A percentile compares a stretch with the other conserved stretches of the same genome.
phyloP scores from a whole-genome alignment of 2,329 filamentous ascomycete species.

The Blastomyces parvus region DNA sequence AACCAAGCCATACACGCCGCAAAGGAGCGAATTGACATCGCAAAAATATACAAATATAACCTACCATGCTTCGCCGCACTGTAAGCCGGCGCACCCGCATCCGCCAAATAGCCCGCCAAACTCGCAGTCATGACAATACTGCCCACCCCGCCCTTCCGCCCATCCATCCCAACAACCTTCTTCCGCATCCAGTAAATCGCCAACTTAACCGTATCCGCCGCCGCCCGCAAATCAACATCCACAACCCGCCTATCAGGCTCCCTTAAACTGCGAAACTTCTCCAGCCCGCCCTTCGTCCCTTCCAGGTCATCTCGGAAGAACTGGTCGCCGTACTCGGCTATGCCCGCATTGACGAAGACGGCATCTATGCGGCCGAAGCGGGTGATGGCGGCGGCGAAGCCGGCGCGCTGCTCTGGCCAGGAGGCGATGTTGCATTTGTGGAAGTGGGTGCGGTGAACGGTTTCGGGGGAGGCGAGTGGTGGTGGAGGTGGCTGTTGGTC shows the following conservation, averaged over 20 bases:
- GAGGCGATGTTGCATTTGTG: conserved; percentile 39
- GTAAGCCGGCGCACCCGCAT: conserved; percentile 41
- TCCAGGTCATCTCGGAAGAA: conserved; percentile 42
- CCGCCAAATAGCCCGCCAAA: conserved; percentile 42
- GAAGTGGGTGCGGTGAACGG: conserved; percentile 21
- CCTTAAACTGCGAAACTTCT: conserved; percentile 24
- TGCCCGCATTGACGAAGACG: conserved; percentile 44
- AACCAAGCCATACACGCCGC: not conserved
- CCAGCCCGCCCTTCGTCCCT: conserved; percentile 20
- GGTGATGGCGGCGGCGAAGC: conserved; percentile 34
- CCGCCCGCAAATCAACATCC: conserved; percentile 40
- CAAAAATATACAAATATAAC: conserved; percentile 7
- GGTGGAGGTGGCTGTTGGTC: conserved; percentile 27
- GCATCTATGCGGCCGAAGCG: conserved; percentile 38
- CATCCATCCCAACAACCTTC: conserved; percentile 19
- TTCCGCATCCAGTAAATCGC: conserved; percentile 41
- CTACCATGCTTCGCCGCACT: conserved; percentile 42
- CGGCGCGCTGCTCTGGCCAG: conserved; percentile 38
- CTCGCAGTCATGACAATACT: conserved; percentile 42
- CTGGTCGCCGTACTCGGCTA: conserved; percentile 41
- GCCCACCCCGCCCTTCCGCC: conserved; percentile 29
- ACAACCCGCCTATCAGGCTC: conserved; percentile 40
- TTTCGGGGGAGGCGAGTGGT: conserved; percentile 21
- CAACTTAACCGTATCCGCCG: conserved; percentile 39
- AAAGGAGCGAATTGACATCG: not conserved